Base-by-base conservation (phyloP, 495 filamentous ascomycete genomes). In the Tirmania nivea region DNA sequence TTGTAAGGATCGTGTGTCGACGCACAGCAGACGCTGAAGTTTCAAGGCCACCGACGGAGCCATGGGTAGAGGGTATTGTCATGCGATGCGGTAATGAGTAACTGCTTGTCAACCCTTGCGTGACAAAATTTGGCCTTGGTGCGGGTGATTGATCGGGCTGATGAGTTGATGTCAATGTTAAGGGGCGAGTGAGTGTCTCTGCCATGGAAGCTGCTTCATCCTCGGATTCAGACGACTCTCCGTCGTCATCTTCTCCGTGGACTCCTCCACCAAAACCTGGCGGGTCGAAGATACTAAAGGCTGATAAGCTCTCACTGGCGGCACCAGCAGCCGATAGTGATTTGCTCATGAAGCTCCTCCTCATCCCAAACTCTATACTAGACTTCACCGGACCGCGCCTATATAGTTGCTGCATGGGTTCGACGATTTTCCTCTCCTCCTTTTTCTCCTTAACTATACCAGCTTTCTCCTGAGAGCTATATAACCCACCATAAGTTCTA, bases 21-120 rank as follows among this genome's bases (percentile, higher is more conserved):
- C 39, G 12, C 14, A 45, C 39, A 14, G 39, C 39, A 79, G 71
- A 61, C 12, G 39, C 5, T 14, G 17, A 14, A 3, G 39, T 19
- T 14, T 45, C 17, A 19, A 45, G 39, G 12, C 9, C 39, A 14
- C 14, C 70, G 70, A 19, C 55, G 52, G 16, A 65, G 60, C 48
- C 55, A 56, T 2, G 69, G 69, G 1, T 45, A 19, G 72, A 72
- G 7, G 62, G 56, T 6, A 77, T 59, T 0, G 71, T 76, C 42
- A 71, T 72, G 16, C 60, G 55, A 12, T 73, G 73, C 9, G 74
- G 72, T 14, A 78, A 65, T 16, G 72, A 69, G 58, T 76, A 75
- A 4, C 70, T 73, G n/a, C 73, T 71, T 2, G 75, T 76, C 12
- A 76, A 63, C 6, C 75, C 75, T 47, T 63, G 58, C 21, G 48